A percentile compares a stretch with the other conserved stretches of the same genome.
phyloP scores from a whole-genome alignment of 768 basidiomycete species.

The Kwoniella sp. region DNA sequence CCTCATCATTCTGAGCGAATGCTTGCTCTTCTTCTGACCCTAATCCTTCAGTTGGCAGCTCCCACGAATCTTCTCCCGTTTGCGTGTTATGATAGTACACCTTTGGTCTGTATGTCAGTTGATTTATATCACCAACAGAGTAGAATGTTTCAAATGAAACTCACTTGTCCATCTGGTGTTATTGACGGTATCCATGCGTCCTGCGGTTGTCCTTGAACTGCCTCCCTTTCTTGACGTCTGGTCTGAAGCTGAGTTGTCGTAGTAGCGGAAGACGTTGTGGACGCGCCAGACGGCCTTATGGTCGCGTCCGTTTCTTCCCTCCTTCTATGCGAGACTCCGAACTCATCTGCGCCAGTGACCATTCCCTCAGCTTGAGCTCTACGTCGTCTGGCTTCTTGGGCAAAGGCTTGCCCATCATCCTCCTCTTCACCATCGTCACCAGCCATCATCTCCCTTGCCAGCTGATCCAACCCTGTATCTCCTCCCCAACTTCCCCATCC shows the following conservation, averaged over 20 bases:
- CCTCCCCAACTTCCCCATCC: conserved; percentile 26
- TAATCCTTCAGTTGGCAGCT: conserved; percentile 64
- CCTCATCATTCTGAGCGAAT: conserved; percentile 22
- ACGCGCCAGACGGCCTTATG: conserved; percentile 16
- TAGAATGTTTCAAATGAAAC: conserved; percentile 10
- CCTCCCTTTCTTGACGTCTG: conserved; percentile 6
- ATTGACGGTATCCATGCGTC: conserved; percentile 90
- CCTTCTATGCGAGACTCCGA: conserved; percentile 16
- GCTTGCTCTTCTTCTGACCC: conserved; percentile 20
- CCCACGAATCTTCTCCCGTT: conserved; percentile 65
- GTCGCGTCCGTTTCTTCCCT: conserved; percentile 39
- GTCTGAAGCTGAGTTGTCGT: background rate
- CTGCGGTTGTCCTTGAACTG: conserved; percentile 17
- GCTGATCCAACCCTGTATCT: conserved; percentile 32
- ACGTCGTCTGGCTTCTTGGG: conserved; percentile 10
- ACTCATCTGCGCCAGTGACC: conserved; percentile 7
- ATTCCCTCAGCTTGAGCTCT: conserved; percentile 14
- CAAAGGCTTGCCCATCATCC: conserved; percentile 16
- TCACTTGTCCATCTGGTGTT: conserved; percentile 77
- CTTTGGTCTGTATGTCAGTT: conserved; percentile 57
- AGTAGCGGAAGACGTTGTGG: conserved; percentile 9
- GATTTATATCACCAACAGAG: background rate
- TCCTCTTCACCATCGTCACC: conserved; percentile 23
- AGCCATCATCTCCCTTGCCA: conserved; percentile 45
- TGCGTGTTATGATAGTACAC: conserved; percentile 90